Evolutionary conservation across 768 basidiomycete species (phyloP), one percentile per base, ranked within the genome.

Genomic region (Tylopilus sp.): DNA sequence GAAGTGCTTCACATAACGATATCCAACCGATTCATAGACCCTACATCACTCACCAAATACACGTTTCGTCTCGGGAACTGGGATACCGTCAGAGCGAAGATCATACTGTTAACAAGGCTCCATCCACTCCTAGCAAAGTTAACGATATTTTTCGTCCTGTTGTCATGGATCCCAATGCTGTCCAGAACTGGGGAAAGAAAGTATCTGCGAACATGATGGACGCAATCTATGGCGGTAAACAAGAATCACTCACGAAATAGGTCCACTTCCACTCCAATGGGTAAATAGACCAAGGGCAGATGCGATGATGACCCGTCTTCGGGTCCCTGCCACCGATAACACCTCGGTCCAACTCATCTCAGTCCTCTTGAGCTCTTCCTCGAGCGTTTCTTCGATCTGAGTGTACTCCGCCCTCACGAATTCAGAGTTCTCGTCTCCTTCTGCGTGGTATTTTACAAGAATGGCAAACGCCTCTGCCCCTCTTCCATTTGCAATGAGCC

Each of bases 401-500:
- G 72, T 68, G 54, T 73, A 82, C 55, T 83, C 81, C 0, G 80
- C 79, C 57, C 78, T 78, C 43, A 79, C 81, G 43, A 83, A 78
- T 56, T 79, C 78, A 2, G 77, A 77, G 6, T 36, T 20, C 15
- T 40, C 59, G 56, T 84, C 75, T 4, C 82, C 80, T 47, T 84
- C 82, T 0, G 79, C 82, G 53, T 83, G 82, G 49, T 83, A 83
- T 50, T 81, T 80, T 8, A 69, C 74, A 18, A 83, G 70, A 33
- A 79, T 71, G 2, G 64, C 68, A 40, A 63, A 66, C 0, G 80
- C 81, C 50, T 82, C 79, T 0, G 71, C 71, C 1, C 65, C 64
- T 18, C 80, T 74, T 25, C 81, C 82, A 44, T 76, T 79, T 3
- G 80, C 75, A 22, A 85, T 70, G 3, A 85, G 71, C 82, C 82